Percentiles rank a stretch among this genome's conserved stretches.
Evolutionary conservation across 768 basidiomycete species (phyloP).

Genomic region (Xerocomus brunneocitrinus): DNA sequence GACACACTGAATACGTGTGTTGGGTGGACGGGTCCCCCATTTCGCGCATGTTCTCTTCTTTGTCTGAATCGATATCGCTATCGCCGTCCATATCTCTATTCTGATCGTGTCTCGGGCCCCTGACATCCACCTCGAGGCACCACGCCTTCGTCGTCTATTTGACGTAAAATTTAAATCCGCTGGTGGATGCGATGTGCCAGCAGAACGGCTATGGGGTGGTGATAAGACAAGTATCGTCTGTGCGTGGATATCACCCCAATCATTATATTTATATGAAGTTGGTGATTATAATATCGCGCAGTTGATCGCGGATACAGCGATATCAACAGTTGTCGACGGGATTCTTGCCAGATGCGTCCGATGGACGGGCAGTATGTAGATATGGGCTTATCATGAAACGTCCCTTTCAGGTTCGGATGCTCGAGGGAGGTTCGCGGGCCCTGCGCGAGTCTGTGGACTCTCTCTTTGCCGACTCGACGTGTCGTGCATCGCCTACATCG

Average conservation of each 20-base stretch:
- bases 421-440: not conserved
- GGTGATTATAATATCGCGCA: not conserved
- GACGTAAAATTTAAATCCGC: no score
- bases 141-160: no score
- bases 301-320: conserved; percentile 7
- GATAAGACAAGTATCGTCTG: not conserved
- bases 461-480: not conserved
- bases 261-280: not conserved
- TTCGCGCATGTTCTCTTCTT: no score
- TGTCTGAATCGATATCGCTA: not conserved
- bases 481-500: not conserved
- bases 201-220: not conserved
- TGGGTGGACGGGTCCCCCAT: not conserved
- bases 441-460: not conserved
- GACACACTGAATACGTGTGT: not conserved
- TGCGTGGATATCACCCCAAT: no score
- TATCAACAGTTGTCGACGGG: not conserved
- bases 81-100: not conserved
- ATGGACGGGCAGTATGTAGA: no score
- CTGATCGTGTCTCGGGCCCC: not conserved
- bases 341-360: not conserved
- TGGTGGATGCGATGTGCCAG: no score
- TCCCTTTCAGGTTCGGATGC: not conserved
- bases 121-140: no score
- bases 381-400: no score